These are phyloP conservation scores for Plasmodium sp. DNA, from an alignment of 169 alveolate genomes.

Conservation along the genomic window DNA sequence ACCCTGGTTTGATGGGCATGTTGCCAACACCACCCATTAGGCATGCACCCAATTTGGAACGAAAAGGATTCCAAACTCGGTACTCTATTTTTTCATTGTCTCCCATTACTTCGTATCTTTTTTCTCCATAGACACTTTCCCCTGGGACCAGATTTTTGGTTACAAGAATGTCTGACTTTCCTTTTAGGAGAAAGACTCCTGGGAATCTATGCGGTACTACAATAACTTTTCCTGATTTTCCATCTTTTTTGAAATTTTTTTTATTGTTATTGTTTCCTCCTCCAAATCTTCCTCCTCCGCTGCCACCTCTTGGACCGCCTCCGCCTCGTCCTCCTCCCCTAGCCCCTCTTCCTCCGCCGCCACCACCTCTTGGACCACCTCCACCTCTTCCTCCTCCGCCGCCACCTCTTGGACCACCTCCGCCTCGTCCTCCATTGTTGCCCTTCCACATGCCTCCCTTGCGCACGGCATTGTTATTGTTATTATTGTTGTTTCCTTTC, in stretches of 20 bases:
- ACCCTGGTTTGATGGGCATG: slow-evolving; percentile 97
- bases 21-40: slow-evolving; percentile 98
- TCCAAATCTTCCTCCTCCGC: slow-evolving; percentile 84
- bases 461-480: slow-evolving; percentile 26
- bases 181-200: slow-evolving; percentile 97
- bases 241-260: slow-evolving; percentile 45
- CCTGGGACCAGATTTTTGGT: slow-evolving; percentile 98
- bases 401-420: slow-evolving; percentile 55
- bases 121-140: slow-evolving; percentile 99
- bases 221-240: slow-evolving; percentile 91
- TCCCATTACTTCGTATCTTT: slow-evolving; percentile 93
- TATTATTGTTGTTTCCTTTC: slow-evolving; percentile 43
- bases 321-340: slow-evolving; percentile 84
- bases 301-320: slow-evolving; percentile 85
- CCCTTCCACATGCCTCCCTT: slow-evolving; percentile 75
- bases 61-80: slow-evolving; percentile 99
- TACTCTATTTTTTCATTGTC: slow-evolving; percentile 96
- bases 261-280: slow-evolving; percentile 72
- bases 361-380: slow-evolving; percentile 45
- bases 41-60: slow-evolving; percentile 99
- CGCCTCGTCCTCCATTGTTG: slow-evolving; percentile 79
- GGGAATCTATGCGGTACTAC: slow-evolving; percentile 97
- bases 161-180: slow-evolving; percentile 96
- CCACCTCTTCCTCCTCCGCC: slow-evolving; percentile 65
- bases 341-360: slow-evolving; percentile 13